These are phyloP conservation scores for Madurella fahalii DNA, from an alignment of 2,329 filamentous ascomycete species.

Conservation along the genomic window DNA sequence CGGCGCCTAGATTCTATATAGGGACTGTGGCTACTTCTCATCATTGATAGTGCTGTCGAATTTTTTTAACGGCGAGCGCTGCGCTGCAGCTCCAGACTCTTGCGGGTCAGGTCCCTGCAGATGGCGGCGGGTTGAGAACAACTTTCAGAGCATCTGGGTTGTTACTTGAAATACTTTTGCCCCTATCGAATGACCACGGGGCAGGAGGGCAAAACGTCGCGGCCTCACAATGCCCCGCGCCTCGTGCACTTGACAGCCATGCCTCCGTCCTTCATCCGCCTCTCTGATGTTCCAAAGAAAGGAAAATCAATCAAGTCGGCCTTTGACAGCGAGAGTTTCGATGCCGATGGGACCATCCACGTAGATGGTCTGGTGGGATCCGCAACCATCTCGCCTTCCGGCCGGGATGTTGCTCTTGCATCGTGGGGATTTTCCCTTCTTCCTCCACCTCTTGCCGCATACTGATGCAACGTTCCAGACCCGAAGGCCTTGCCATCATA, in stretches of 20 bases:
- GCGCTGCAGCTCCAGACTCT: not conserved
- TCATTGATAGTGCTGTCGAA: too few relatives aligned
- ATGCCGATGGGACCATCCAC: slow-evolving; percentile 76
- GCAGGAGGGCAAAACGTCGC: not conserved
- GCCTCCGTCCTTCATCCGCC: slow-evolving; percentile 45
- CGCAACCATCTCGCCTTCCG: slow-evolving; percentile 87
- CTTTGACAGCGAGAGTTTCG: slow-evolving; percentile 83
- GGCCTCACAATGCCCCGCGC: slow-evolving; percentile 7
- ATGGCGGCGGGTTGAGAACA: not conserved
- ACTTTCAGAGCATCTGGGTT: too few relatives aligned
- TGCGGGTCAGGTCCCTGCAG: not conserved
- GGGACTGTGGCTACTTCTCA: too few relatives aligned
- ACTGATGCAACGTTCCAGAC: slow-evolving; percentile 39
- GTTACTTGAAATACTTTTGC: too few relatives aligned
- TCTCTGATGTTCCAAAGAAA: slow-evolving; percentile 45
- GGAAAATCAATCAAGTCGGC: slow-evolving; percentile 61
- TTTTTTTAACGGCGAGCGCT: not conserved
- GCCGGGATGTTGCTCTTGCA: slow-evolving; percentile 83
- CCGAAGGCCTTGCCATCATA: slow-evolving; percentile 84
- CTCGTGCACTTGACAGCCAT: slow-evolving; percentile 33
- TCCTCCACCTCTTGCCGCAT: not conserved
- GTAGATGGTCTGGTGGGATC: slow-evolving; percentile 81
- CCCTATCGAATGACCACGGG: too few relatives aligned
- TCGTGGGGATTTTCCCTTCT: slow-evolving; percentile 48
- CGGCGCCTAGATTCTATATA: too few relatives aligned